A percentile compares a stretch with the other conserved stretches of the same genome.
These are phyloP conservation scores for Nitzschia sp. DNA, from an alignment of 108 stramenopile genomes.

Conservation along the genomic window DNA sequence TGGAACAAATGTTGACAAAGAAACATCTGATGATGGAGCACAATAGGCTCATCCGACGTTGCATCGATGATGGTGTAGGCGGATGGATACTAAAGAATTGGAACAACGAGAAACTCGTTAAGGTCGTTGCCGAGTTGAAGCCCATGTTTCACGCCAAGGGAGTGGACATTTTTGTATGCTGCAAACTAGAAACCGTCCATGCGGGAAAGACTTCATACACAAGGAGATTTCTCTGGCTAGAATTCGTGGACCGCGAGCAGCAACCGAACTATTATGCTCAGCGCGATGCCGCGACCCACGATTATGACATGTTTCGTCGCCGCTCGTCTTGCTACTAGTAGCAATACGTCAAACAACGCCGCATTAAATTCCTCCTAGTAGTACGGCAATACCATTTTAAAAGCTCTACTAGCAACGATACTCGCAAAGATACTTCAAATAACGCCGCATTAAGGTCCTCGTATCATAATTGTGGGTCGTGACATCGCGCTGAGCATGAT, in stretches of 20 bases:
- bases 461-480: too few relatives aligned
- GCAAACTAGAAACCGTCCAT: slow-evolving; percentile 47
- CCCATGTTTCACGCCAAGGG: slow-evolving; percentile 49
- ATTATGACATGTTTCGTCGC: too few relatives aligned
- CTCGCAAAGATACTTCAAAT: too few relatives aligned
- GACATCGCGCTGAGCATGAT: too few relatives aligned
- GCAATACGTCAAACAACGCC: too few relatives aligned
- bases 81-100: slow-evolving; percentile 34
- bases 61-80: slow-evolving; percentile 33
- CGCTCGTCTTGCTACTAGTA: too few relatives aligned
- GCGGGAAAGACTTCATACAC: slow-evolving; percentile 48
- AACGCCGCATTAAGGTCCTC: too few relatives aligned
- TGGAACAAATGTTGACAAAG: slow-evolving; percentile 41
- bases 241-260: slow-evolving; percentile 51
- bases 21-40: slow-evolving; percentile 40
- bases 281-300: slow-evolving; percentile 32
- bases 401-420: too few relatives aligned
- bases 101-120: slow-evolving; percentile 47
- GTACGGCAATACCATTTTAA: too few relatives aligned
- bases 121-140: slow-evolving; percentile 31
- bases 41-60: slow-evolving; percentile 37
- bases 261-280: slow-evolving; percentile 58
- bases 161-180: slow-evolving; percentile 43
- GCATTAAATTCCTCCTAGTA: too few relatives aligned
- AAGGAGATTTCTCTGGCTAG: slow-evolving; percentile 54